These are phyloP conservation scores for Micractinium conductrix DNA, from an alignment of 139 green algal species.

Conservation along the genomic window DNA sequence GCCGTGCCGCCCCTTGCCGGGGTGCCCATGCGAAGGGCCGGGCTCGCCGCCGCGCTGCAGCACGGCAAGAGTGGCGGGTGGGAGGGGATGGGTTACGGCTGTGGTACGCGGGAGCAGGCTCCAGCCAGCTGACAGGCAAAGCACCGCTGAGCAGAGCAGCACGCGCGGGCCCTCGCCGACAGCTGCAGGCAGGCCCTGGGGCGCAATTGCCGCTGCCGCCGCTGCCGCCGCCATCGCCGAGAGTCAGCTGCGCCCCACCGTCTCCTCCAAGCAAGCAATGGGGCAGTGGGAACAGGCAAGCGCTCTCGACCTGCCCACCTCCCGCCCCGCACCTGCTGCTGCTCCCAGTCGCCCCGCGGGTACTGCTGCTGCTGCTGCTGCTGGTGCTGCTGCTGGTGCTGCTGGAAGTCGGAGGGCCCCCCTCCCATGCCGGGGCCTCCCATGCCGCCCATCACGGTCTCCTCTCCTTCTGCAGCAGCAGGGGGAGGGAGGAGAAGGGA, in stretches of 20 bases:
- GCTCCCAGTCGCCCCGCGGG: conserved; percentile 13
- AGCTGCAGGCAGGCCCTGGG: neutral
- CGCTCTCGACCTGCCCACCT: too few relatives aligned
- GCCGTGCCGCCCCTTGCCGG: neutral
- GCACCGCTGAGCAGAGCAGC: too few relatives aligned
- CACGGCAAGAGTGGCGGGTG: too few relatives aligned
- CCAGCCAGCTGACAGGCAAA: too few relatives aligned
- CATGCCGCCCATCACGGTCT: neutral
- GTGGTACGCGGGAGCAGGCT: too few relatives aligned
- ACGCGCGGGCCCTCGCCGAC: too few relatives aligned
- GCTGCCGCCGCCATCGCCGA: neutral
- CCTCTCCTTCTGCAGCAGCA: neutral
- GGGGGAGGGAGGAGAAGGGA: neutral
- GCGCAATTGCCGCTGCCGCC: neutral
- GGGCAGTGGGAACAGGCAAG: too few relatives aligned
- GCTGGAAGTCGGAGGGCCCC: neutral
- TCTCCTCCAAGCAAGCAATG: too few relatives aligned
- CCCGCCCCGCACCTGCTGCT: conserved; percentile 14
- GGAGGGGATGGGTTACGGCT: too few relatives aligned
- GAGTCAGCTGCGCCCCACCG: too few relatives aligned
- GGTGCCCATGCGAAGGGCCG: too few relatives aligned
- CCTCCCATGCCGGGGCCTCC: too few relatives aligned
- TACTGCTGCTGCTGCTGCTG: neutral
- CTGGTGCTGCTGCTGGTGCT: neutral
- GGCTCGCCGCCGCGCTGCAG: neutral